Conservation (phyloP, 2,329 filamentous ascomycete species). For the Capronia epimyces region DNA sequence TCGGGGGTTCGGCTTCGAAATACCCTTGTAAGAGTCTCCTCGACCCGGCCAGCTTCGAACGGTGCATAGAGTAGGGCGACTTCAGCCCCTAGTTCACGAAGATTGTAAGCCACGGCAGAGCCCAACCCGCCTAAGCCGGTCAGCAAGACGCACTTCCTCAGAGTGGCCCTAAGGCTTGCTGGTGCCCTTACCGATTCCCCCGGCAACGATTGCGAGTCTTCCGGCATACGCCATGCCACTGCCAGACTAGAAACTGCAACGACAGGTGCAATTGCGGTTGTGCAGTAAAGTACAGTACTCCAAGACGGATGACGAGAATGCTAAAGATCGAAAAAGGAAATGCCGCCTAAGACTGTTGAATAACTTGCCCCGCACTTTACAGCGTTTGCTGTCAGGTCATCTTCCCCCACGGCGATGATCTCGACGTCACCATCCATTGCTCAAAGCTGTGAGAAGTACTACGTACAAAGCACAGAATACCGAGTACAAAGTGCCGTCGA, state of each 20-base stretch:
- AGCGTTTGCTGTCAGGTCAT: no score
- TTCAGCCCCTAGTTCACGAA: slow-evolving; percentile 40
- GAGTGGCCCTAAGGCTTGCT: neutral
- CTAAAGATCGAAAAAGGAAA: no score
- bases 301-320: no score
- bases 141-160: neutral
- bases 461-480: no score
- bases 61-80: slow-evolving; percentile 46
- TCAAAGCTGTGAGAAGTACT: no score
- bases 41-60: slow-evolving; percentile 39
- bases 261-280: neutral
- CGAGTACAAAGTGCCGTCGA: no score
- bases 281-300: neutral
- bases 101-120: slow-evolving; percentile 39
- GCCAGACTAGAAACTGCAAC: neutral
- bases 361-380: no score
- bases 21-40: slow-evolving; percentile 35
- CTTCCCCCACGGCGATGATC: no score
- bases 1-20: slow-evolving; percentile 33
- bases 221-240: slow-evolving; percentile 39
- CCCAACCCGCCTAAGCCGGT: slow-evolving; percentile 38
- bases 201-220: slow-evolving; percentile 41
- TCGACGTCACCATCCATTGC: no score
- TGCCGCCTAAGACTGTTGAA: no score
- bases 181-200: slow-evolving; percentile 37